Conservation (phyloP, 768 basidiomycete species). For the Boletus subparvulus region DNA sequence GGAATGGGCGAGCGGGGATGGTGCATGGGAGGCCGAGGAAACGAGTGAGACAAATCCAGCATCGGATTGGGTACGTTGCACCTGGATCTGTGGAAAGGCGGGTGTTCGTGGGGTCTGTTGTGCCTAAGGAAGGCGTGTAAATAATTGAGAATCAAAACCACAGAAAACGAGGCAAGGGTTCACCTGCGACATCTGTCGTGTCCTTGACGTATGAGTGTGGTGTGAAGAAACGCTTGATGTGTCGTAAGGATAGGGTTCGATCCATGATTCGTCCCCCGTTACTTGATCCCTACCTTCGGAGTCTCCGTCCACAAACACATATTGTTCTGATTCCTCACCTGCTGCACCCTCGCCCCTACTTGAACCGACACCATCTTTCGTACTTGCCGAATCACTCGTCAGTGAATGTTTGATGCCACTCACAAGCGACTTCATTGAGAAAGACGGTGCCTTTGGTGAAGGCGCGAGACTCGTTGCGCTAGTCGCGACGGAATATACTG, state of each 20-base stretch:
- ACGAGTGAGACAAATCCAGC: conserved; percentile 6
- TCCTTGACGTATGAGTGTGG: conserved; percentile 10
- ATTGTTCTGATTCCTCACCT: conserved; percentile 23
- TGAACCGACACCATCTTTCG: conserved; percentile 2
- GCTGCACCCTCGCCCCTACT: not conserved
- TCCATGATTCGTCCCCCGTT: conserved; percentile 17
- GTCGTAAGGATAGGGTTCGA: conserved; percentile 25
- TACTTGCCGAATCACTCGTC: conserved; percentile 13
- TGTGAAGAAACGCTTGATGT: conserved; percentile 24
- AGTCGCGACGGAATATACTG: conserved; percentile 10
- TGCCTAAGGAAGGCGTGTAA: conserved; percentile 5
- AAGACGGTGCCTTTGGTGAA: conserved; percentile 23
- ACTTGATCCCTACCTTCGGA: conserved; percentile 1
- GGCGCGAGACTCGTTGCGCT: conserved; percentile 10
- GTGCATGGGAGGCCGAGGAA: conserved; percentile 8
- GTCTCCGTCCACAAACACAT: conserved; percentile 25
- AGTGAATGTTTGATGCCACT: conserved; percentile 20
- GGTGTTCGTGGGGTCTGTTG: conserved; percentile 19
- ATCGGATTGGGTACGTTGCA: conserved; percentile 24
- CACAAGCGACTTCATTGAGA: conserved; percentile 23
- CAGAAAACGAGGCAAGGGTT: not conserved
- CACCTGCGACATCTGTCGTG: conserved; percentile 16
- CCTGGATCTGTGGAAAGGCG: conserved; percentile 25
- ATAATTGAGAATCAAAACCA: not conserved
- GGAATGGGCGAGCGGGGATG: conserved; percentile 29